phyloP scores from a whole-genome alignment of 176 grass and related monocot species.

The sorghum (Sorghum bicolor) region DNA sequence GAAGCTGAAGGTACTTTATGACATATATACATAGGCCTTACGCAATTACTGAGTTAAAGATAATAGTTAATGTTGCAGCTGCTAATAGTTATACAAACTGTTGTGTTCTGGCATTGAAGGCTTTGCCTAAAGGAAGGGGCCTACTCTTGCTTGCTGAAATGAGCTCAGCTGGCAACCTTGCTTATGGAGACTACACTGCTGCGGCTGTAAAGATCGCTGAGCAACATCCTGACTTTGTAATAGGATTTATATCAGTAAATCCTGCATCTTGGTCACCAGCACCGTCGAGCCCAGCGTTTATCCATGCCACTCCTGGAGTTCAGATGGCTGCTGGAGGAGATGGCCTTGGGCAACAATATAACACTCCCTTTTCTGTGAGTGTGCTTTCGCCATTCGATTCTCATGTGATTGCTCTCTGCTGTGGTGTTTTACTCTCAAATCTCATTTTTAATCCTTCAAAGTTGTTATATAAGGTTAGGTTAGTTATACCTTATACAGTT shows the following conservation, averaged over 20 bases:
- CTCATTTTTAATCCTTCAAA: neutral
- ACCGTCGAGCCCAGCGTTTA: conserved; percentile 50
- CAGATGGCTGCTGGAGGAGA: conserved; percentile 60
- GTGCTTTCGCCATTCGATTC: neutral
- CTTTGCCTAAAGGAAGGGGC: conserved; percentile 69
- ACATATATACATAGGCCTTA: neutral
- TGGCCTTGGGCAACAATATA: conserved; percentile 71
- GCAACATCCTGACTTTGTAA: conserved; percentile 77
- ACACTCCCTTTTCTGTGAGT: conserved; percentile 74
- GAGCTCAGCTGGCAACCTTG: conserved; percentile 90
- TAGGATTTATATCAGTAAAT: conserved; percentile 94
- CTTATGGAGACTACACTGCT: conserved; percentile 74
- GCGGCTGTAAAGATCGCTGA: conserved; percentile 83
- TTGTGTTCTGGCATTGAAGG: conserved; percentile 51
- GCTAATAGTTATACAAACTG: neutral
- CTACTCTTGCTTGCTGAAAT: conserved; percentile 93
- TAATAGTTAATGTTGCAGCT: neutral
- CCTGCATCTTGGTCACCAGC: conserved; percentile 67
- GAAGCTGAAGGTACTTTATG: conserved; percentile 65
- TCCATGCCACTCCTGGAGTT: conserved; percentile 86
- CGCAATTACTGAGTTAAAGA: neutral
- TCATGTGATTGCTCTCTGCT: neutral
- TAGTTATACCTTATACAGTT: neutral
- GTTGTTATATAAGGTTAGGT: neutral
- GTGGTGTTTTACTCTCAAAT: neutral